Percentiles rank a stretch among this genome's conserved stretches.
phyloP scores from a whole-genome alignment of 768 basidiomycete genomes.

The Steccherinum ochraceum region DNA sequence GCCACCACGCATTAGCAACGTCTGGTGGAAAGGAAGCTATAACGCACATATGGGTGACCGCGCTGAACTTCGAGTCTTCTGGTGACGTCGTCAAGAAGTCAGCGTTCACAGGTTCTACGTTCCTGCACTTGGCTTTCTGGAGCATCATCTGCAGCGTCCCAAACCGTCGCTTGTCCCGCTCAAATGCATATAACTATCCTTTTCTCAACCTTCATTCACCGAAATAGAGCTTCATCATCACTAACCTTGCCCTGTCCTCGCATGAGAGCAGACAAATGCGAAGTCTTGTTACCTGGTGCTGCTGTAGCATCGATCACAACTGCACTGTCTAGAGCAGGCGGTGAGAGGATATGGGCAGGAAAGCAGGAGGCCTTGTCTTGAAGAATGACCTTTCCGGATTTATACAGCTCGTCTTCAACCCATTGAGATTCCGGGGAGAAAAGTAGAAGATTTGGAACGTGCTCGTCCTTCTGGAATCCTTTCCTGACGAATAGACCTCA shows the following conservation, averaged over 20 bases:
- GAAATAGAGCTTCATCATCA: too few species aligned
- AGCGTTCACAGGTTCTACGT: slow-evolving; percentile 64
- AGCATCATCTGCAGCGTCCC: slow-evolving; percentile 83
- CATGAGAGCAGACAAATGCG: slow-evolving; percentile 89
- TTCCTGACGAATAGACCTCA: slow-evolving; percentile 32
- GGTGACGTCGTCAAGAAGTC: slow-evolving; percentile 87
- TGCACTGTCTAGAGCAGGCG: slow-evolving; percentile 45
- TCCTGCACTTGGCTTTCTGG: slow-evolving; percentile 73
- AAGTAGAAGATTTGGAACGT: slow-evolving; percentile 75
- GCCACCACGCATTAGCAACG: not conserved
- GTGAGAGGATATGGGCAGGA: slow-evolving; percentile 81
- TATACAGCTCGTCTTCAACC: slow-evolving; percentile 67
- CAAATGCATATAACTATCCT: slow-evolving; percentile 81
- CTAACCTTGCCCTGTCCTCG: slow-evolving; percentile 70
- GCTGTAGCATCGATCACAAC: slow-evolving; percentile 90
- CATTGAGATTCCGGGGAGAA: slow-evolving; percentile 66
- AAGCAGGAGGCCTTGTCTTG: slow-evolving; percentile 99
- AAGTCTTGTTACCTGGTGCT: slow-evolving; percentile 97
- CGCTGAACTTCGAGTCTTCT: slow-evolving; percentile 47
- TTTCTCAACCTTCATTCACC: too few species aligned
- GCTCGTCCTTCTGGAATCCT: slow-evolving; percentile 66
- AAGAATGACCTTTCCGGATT: slow-evolving; percentile 76
- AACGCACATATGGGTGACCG: slow-evolving; percentile 83
- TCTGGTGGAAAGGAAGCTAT: not conserved
- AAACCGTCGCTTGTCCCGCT: slow-evolving; percentile 78